phyloP scores from a whole-genome alignment of 371 early-diverging fungal species.

The Neoconidiobolus thromboides region DNA sequence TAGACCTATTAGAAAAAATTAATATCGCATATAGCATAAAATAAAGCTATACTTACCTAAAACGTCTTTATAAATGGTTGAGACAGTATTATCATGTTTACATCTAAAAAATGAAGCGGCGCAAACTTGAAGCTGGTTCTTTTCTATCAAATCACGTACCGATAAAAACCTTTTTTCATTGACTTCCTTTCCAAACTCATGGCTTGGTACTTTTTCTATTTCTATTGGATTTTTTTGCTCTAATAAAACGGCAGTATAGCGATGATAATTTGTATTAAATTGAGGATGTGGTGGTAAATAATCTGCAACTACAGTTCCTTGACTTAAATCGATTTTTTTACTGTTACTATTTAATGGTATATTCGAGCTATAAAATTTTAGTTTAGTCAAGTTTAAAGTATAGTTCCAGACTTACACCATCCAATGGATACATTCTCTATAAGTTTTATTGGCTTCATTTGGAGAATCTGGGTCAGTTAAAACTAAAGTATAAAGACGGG shows the following conservation, averaged over 20 bases:
- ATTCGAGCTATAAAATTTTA: conserved; percentile 14
- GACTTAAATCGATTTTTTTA: conserved; percentile 13
- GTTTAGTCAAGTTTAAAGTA: neutral
- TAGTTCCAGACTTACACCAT: conserved; percentile 18
- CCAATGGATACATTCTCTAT: conserved; percentile 47
- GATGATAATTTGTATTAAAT: conserved; percentile 56
- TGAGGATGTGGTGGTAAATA: conserved; percentile 71
- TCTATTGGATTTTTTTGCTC: conserved; percentile 33
- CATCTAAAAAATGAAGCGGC: neutral
- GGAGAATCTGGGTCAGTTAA: conserved; percentile 58
- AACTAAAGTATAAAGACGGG: conserved; percentile 44
- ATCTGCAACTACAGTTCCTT: conserved; percentile 31
- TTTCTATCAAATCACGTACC: neutral
- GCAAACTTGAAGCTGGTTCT: neutral
- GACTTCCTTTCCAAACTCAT: too few relatives aligned
- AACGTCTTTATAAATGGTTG: neutral
- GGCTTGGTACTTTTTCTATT: neutral
- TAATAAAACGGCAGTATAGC: conserved; percentile 46
- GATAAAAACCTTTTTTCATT: neutral
- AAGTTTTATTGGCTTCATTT: conserved; percentile 30
- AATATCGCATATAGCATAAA: neutral
- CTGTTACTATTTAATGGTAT: conserved; percentile 21
- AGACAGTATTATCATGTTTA: neutral
- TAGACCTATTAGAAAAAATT: neutral
- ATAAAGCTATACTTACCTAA: neutral